Evolutionary conservation across 139 green algal species (phyloP).

Genomic region (Spirogloea muscicola): DNA sequence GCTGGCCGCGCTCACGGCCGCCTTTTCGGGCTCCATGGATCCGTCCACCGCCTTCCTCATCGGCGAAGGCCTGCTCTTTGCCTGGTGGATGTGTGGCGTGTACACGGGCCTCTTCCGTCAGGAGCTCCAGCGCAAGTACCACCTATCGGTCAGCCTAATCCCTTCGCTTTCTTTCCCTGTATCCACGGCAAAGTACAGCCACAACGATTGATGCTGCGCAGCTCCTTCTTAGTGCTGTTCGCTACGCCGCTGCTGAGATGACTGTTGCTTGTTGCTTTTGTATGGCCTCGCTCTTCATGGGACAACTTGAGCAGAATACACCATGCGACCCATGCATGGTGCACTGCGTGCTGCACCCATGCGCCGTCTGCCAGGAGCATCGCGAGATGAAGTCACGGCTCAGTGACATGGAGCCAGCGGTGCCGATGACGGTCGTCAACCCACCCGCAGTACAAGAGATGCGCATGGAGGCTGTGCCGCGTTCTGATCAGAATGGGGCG

Average conservation of each 20-base stretch:
- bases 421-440: constrained; percentile 21
- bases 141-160: constrained; percentile 37
- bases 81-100: constrained; percentile 46
- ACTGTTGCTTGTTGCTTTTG: too few species aligned
- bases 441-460: constrained; percentile 15
- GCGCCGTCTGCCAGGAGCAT: constrained; percentile 43
- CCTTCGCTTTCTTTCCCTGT: too few species aligned
- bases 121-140: constrained; percentile 45
- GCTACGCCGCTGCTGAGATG: too few species aligned
- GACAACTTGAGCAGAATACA: constrained; percentile 31
- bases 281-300: too few species aligned
- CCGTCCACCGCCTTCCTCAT: constrained; percentile 11
- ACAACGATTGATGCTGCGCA: too few species aligned
- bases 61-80: constrained; percentile 31
- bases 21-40: constrained; percentile 11
- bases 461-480: too few species aligned
- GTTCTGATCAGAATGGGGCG: too few species aligned
- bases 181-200: too few species aligned
- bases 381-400: constrained; percentile 36
- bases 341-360: constrained; percentile 41
- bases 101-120: constrained; percentile 38
- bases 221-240: too few species aligned
- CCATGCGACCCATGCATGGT: constrained; percentile 34
- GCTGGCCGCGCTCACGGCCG: not conserved
- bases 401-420: constrained; percentile 1